Base-by-base conservation (phyloP, 306 rosid genomes). In the Gleditsia sinensis region DNA sequence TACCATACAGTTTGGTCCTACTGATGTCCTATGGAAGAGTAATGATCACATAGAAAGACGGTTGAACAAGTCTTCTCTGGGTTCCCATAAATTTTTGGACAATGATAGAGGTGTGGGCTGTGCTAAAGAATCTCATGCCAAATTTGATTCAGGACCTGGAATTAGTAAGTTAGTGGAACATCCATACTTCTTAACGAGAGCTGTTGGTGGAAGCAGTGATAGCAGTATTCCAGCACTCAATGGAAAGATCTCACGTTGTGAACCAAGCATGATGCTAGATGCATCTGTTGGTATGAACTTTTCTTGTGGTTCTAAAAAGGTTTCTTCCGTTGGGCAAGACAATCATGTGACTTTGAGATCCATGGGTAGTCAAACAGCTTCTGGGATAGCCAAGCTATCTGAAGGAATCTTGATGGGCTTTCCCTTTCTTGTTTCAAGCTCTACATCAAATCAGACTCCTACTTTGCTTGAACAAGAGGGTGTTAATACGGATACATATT, bases 341-440 rank as follows among this genome's bases (percentile, higher is more conserved):
- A 82, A 71, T 74, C 70, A 70, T 39, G 53, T 64, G 57, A 69
- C 33, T 77, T 37, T 33, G 55, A 66, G 56, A 75, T 70, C 78
- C 20, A 12, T 65, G 17, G 67, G 72, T 45, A 51, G 73, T 43
- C 36, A 40, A 9, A 9, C 73, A 23, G 69, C 74, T 59, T 75
- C 78, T 53, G 83, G 80, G 71, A n/a, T 57, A 39, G 19, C 28
- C 64, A 51, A 67, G 71, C 78, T 84, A 33, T 40, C 76, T 53
- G 81, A 68, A 61, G 83, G 48, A 23, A 71, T 69, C 80, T 71
- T 67, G 46, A 81, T 45, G 76, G 82, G 88, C 17, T 54, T 55
- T 69, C 85, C 89, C 61, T n/a, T 42, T 69, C 69, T 56, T 40
- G 60, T 76, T 68, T 78, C 90, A 68, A 61, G 81, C 36, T 81